phyloP scores from a whole-genome alignment of 2,329 filamentous ascomycete genomes.

The Aureobasidium zeae region DNA sequence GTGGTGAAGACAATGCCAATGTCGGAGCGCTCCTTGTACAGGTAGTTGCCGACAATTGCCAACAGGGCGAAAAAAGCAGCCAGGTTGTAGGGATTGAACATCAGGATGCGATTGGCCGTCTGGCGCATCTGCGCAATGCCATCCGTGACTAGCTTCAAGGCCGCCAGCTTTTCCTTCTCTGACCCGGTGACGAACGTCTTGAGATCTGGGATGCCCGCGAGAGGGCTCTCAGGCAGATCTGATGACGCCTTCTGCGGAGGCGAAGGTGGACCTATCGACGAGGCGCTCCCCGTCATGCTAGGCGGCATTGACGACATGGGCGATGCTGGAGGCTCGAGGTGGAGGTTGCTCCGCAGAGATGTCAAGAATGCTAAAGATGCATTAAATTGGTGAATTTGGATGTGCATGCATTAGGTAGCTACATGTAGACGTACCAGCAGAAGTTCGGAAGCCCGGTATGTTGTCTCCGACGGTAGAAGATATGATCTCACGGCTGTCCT shows the following conservation, averaged over 20 bases:
- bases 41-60: slow-evolving; percentile 32
- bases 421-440: slow-evolving; percentile 25
- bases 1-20: slow-evolving; percentile 49
- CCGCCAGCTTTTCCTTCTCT: slow-evolving; percentile 54
- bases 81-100: slow-evolving; percentile 50
- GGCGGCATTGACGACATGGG: slow-evolving; percentile 57
- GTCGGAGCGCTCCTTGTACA: slow-evolving; percentile 37
- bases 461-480: slow-evolving; percentile 15
- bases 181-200: slow-evolving; percentile 45
- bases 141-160: slow-evolving; percentile 67
- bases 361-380: slow-evolving; percentile 68
- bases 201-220: slow-evolving; percentile 54
- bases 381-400: too few species aligned
- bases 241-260: slow-evolving; percentile 28
- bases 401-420: too few species aligned
- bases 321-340: slow-evolving; percentile 52
- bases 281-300: slow-evolving; percentile 36
- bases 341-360: slow-evolving; percentile 71
- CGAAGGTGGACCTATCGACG: slow-evolving; percentile 42
- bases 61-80: slow-evolving; percentile 31
- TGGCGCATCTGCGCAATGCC: slow-evolving; percentile 76
- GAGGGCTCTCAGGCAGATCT: slow-evolving; percentile 30
- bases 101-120: slow-evolving; percentile 51
- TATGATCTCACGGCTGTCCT: slow-evolving; percentile 3
- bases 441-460: slow-evolving; percentile 30